These are phyloP conservation scores for Ettlia oleoabundans DNA, from an alignment of 139 green algal genomes.

Conservation along the genomic window DNA sequence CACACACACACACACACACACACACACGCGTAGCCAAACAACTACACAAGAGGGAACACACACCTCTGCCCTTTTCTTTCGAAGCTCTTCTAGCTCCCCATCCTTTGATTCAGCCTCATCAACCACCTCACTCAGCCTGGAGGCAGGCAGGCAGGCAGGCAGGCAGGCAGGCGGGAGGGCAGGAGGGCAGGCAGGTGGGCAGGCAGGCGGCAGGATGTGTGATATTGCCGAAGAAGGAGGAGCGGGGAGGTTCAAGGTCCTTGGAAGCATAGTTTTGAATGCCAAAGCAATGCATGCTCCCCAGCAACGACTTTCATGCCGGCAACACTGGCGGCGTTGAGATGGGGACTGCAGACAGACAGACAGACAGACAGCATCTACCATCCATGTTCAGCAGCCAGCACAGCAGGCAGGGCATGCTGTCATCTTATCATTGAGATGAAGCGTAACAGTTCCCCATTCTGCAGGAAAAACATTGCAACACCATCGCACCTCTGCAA, in stretches of 20 bases:
- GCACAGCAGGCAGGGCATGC: too few relatives aligned
- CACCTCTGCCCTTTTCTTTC: conserved; percentile 4
- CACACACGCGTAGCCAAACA: not conserved
- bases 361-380: too few relatives aligned
- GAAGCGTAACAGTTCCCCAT: not conserved
- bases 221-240: too few relatives aligned
- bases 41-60: not conserved
- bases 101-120: conserved; percentile 23
- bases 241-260: too few relatives aligned
- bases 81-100: conserved; percentile 34
- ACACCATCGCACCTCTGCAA: conserved; percentile 1
- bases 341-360: too few relatives aligned
- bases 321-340: too few relatives aligned
- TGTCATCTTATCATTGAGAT: not conserved
- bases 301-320: too few relatives aligned
- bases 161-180: not conserved
- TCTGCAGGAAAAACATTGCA: not conserved
- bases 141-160: not conserved
- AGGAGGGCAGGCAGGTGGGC: not conserved
- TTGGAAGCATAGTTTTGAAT: too few relatives aligned
- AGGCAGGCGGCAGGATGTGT: too few relatives aligned
- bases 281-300: too few relatives aligned
- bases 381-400: too few relatives aligned
- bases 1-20: not conserved
- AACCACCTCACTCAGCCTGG: conserved; percentile 22